Percentiles rank a stretch among this genome's conserved stretches.
Evolutionary conservation across 1,284 basidiomycete genomes (phyloP).

Genomic region (Malassezia dermatis): DNA sequence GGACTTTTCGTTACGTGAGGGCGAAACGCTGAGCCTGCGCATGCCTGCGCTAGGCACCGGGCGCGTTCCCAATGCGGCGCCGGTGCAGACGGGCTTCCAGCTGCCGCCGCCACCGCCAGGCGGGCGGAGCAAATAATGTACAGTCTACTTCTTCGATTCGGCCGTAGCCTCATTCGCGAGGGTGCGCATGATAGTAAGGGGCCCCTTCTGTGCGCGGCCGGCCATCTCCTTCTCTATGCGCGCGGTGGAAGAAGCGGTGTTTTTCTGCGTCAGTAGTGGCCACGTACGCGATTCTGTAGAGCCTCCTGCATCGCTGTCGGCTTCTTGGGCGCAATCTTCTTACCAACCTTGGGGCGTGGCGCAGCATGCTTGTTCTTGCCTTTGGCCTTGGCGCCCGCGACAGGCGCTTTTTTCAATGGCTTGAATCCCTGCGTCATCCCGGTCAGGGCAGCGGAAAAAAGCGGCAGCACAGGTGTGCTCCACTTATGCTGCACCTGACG

Average conservation of each 20-base stretch:
- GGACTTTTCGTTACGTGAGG: conserved; percentile 90
- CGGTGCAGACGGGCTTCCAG: conserved; percentile 4
- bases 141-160: neutral
- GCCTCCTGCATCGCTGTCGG: conserved; percentile 9
- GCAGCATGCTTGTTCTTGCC: neutral
- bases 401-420: conserved; percentile 7
- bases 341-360: conserved; percentile 6
- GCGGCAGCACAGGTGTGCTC: neutral
- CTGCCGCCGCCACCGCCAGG: conserved; percentile 14
- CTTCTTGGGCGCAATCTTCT: conserved; percentile 14
- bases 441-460: neutral
- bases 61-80: neutral
- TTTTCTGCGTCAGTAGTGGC: conserved; percentile 3
- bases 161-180: conserved; percentile 10
- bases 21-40: conserved; percentile 68
- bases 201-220: conserved; percentile 11
- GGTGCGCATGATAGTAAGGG: conserved; percentile 15
- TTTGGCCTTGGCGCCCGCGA: neutral
- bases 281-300: conserved; percentile 11
- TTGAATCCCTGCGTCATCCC: conserved; percentile 18
- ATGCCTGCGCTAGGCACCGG: conserved; percentile 18
- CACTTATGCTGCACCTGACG: conserved; percentile 31
- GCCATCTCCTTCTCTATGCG: conserved; percentile 19
- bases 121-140: neutral
- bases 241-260: conserved; percentile 8